phyloP scores from a whole-genome alignment of 768 basidiomycete genomes.

The Trametes maxima region DNA sequence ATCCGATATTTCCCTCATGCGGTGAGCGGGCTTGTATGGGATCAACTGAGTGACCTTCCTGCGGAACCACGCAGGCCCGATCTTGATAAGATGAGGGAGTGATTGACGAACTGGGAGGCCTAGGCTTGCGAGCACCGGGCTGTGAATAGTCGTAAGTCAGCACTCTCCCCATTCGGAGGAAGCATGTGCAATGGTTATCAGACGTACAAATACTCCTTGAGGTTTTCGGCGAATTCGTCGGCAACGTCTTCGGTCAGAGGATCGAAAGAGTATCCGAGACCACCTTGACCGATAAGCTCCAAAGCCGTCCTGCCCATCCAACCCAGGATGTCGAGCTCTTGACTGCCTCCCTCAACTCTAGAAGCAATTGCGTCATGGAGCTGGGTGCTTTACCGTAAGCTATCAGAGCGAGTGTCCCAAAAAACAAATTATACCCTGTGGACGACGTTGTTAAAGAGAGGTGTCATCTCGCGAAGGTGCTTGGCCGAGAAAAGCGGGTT shows the following conservation, averaged over 20 bases:
- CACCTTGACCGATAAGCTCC: constrained; percentile 45
- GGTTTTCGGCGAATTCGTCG: constrained; percentile 2
- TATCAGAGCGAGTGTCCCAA: not conserved
- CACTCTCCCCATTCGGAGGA: not conserved
- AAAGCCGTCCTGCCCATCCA: constrained; percentile 47
- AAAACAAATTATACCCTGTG: constrained; percentile 3
- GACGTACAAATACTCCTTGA: constrained; percentile 33
- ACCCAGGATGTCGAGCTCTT: constrained; percentile 29
- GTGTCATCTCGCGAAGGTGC: constrained; percentile 18
- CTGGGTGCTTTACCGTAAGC: not conserved
- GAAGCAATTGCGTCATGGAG: not conserved
- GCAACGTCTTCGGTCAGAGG: constrained; percentile 35
- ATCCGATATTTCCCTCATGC: constrained; percentile 38
- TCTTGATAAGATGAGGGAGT: constrained; percentile 17
- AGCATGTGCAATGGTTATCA: too few species aligned
- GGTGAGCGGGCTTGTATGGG: constrained; percentile 36
- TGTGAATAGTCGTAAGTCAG: not conserved
- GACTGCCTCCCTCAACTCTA: constrained; percentile 7
- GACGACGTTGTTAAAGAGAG: constrained; percentile 20
- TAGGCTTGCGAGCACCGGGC: not conserved
- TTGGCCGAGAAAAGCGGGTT: constrained; percentile 22
- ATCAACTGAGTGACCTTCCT: constrained; percentile 35
- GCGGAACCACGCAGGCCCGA: constrained; percentile 32
- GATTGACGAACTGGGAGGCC: not conserved
- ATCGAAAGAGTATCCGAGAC: constrained; percentile 45